Evolutionary conservation across 371 early-diverging fungal species (phyloP).

Genomic region (Mucor irregularis): DNA sequence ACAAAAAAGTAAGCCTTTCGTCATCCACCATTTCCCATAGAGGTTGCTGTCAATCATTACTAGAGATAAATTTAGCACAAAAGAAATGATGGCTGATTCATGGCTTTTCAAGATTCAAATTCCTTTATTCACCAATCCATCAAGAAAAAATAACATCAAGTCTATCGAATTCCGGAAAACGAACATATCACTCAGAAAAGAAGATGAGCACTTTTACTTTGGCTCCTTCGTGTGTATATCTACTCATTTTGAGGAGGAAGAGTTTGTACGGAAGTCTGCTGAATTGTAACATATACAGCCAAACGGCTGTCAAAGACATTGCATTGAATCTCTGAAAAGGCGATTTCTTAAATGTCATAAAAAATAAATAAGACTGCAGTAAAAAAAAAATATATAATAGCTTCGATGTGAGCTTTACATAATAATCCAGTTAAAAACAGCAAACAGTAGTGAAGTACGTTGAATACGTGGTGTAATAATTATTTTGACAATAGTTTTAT

Average conservation of each 20-base stretch:
- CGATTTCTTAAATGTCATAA: background rate
- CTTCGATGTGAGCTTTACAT: background rate
- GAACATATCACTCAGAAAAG: background rate
- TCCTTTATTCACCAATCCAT: slow-evolving; percentile 1
- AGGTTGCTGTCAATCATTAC: slow-evolving; percentile 1
- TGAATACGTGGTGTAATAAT: no score
- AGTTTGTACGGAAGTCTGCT: slow-evolving; percentile 1
- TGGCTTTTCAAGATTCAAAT: slow-evolving; percentile 1
- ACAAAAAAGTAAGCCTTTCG: no score
- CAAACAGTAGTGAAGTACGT: background rate
- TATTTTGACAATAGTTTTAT: no score
- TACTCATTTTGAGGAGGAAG: background rate
- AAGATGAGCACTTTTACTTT: background rate
- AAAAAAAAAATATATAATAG: background rate
- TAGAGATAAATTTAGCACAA: background rate
- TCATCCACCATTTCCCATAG: slow-evolving; percentile 1
- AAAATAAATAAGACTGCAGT: slow-evolving; percentile 1
- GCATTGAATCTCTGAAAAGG: background rate
- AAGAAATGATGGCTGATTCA: slow-evolving; percentile 4
- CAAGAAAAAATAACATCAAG: background rate
- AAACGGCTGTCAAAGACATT: slow-evolving; percentile 2
- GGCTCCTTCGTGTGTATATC: slow-evolving; percentile 1
- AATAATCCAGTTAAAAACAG: slow-evolving; percentile 2
- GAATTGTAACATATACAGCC: background rate
- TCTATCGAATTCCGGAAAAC: background rate